Percentiles rank a stretch among this genome's conserved stretches.
phyloP scores from a whole-genome alignment of 1,139 yeast species.

The Meyerozyma athensensis region DNA sequence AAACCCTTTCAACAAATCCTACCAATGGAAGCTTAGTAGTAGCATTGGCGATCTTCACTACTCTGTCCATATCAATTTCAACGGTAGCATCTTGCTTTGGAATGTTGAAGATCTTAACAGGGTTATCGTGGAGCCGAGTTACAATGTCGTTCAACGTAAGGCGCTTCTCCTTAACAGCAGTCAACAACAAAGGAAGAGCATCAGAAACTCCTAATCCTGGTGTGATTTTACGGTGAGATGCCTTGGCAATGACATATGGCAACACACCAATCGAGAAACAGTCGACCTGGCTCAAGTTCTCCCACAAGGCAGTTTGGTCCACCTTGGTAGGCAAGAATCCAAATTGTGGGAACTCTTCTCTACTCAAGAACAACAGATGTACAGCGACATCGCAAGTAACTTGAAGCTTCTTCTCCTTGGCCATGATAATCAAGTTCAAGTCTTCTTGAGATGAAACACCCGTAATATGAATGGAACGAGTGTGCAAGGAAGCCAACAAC shows the following conservation, averaged over 20 bases:
- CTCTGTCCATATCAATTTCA: slow-evolving; percentile 80
- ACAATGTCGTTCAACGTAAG: slow-evolving; percentile 72
- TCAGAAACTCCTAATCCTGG: slow-evolving; percentile 80
- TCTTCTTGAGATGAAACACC: slow-evolving; percentile 81
- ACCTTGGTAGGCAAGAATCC: slow-evolving; percentile 70
- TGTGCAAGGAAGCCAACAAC: slow-evolving; percentile 83
- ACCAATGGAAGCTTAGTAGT: slow-evolving; percentile 34
- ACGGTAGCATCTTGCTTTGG: slow-evolving; percentile 76
- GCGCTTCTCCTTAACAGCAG: slow-evolving; percentile 73
- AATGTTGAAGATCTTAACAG: slow-evolving; percentile 75
- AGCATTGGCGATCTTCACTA: slow-evolving; percentile 35
- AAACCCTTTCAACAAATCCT: slow-evolving; percentile 88
- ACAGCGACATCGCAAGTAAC: slow-evolving; percentile 92
- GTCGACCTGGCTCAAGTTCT: slow-evolving; percentile 65
- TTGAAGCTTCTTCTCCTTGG: slow-evolving; percentile 73
- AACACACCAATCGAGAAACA: slow-evolving; percentile 82
- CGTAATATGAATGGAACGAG: slow-evolving; percentile 82
- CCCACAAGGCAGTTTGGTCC: slow-evolving; percentile 85
- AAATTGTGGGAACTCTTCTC: slow-evolving; percentile 67
- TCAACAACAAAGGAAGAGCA: slow-evolving; percentile 73
- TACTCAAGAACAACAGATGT: slow-evolving; percentile 71
- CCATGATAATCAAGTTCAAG: slow-evolving; percentile 76
- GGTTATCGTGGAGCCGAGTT: slow-evolving; percentile 73
- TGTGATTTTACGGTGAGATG: slow-evolving; percentile 52
- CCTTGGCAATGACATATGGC: slow-evolving; percentile 69